phyloP scores from a whole-genome alignment of 768 basidiomycete genomes.

The Xerocomus spinulosus region DNA sequence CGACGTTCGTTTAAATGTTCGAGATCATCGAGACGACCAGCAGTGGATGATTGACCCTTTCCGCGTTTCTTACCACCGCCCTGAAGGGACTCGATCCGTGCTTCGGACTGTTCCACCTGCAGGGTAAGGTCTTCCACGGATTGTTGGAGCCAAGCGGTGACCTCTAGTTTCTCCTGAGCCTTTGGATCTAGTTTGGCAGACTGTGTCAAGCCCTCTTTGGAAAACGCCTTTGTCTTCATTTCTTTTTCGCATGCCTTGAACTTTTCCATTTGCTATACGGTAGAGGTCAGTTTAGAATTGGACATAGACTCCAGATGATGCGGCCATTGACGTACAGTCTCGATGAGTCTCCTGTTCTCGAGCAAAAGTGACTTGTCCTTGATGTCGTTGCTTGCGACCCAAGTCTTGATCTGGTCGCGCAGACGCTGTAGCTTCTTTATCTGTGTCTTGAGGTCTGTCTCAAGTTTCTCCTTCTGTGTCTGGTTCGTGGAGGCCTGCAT shows the following conservation, averaged over 20 bases:
- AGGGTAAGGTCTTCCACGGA: slow-evolving; percentile 89
- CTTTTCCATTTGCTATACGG: slow-evolving; percentile 96
- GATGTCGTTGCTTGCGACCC: slow-evolving; percentile 97
- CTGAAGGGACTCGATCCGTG: slow-evolving; percentile 86
- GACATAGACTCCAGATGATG: background rate
- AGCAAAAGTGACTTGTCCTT: slow-evolving; percentile 93
- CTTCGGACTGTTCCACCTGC: slow-evolving; percentile 92
- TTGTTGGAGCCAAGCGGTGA: slow-evolving; percentile 78
- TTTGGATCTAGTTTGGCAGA: slow-evolving; percentile 94
- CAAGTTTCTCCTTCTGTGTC: slow-evolving; percentile 98
- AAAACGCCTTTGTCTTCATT: slow-evolving; percentile 99
- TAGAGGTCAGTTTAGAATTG: slow-evolving; percentile 1
- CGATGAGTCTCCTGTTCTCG: slow-evolving; percentile 93
- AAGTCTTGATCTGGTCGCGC: slow-evolving; percentile 88
- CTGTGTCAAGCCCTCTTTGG: slow-evolving; percentile 95
- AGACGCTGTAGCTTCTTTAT: slow-evolving; percentile 91
- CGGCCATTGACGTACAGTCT: slow-evolving; percentile 65
- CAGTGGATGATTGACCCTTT: slow-evolving; percentile 58
- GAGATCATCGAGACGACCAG: slow-evolving; percentile 76
- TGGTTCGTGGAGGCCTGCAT: slow-evolving; percentile 95
- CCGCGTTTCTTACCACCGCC: slow-evolving; percentile 81
- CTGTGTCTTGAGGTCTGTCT: slow-evolving; percentile 93
- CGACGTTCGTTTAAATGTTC: slow-evolving; percentile 89
- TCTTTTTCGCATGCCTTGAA: slow-evolving; percentile 99
- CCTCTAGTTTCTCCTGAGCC: slow-evolving; percentile 93